Evolutionary conservation across 2,329 filamentous ascomycete genomes (phyloP).

Genomic region (Claviceps arundinis): DNA sequence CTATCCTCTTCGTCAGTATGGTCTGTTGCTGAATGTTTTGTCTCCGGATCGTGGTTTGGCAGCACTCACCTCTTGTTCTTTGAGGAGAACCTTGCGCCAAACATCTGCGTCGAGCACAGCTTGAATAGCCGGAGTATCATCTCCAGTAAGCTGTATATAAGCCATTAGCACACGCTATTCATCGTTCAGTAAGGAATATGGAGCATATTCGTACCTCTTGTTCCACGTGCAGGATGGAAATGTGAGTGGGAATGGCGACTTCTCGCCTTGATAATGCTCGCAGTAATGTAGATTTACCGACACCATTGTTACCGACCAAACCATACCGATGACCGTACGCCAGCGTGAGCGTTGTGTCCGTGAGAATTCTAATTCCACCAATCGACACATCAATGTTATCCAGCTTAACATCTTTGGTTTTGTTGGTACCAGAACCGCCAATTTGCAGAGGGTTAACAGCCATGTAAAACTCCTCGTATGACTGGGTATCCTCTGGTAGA

Average conservation of each 20-base stretch:
- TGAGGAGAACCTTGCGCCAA: constrained; percentile 90
- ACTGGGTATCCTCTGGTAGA: constrained; percentile 68
- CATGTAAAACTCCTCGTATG: constrained; percentile 99
- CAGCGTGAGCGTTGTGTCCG: constrained; percentile 79
- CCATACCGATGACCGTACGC: constrained; percentile 91
- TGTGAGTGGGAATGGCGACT: constrained; percentile 87
- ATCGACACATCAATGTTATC: constrained; percentile 94
- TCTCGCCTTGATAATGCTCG: constrained; percentile 87
- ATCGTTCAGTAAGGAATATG: no score
- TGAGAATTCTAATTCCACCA: constrained; percentile 74
- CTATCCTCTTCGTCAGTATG: constrained; percentile 15
- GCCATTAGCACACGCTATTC: constrained; percentile 6
- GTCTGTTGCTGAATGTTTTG: neutral
- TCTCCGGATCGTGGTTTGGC: neutral
- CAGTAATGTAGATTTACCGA: constrained; percentile 91
- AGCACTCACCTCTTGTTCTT: constrained; percentile 63
- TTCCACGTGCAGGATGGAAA: constrained; percentile 97
- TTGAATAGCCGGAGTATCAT: constrained; percentile 89
- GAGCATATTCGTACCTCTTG: constrained; percentile 62
- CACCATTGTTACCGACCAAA: constrained; percentile 98
- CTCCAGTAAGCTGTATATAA: constrained; percentile 60
- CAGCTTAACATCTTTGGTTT: constrained; percentile 98
- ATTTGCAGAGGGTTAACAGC: constrained; percentile 92
- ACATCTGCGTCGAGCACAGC: constrained; percentile 95
- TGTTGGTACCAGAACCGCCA: constrained; percentile 55